Evolutionary conservation across 2,329 filamentous ascomycete genomes (phyloP).

Genomic region (Aureobasidium sp.): DNA sequence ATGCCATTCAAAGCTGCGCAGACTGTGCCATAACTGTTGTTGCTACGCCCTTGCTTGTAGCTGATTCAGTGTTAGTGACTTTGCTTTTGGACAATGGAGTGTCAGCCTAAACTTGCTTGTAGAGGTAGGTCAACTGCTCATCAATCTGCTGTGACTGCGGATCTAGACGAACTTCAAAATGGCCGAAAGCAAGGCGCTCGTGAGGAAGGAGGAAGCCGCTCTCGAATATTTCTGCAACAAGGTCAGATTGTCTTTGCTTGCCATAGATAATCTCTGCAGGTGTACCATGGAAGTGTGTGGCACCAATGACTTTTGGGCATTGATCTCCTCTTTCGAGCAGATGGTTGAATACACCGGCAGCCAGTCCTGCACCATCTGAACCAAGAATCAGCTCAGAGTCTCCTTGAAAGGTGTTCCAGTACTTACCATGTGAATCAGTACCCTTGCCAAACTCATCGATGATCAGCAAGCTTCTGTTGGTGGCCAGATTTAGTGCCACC

Average conservation of each 20-base stretch:
- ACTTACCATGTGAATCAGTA: constrained; percentile 48
- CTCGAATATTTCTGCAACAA: constrained; percentile 58
- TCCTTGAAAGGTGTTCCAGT: background rate
- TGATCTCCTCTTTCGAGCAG: constrained; percentile 41
- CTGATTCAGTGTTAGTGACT: background rate
- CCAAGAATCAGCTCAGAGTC: background rate
- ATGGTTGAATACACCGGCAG: constrained; percentile 53
- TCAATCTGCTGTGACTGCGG: constrained; percentile 42
- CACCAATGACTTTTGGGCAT: constrained; percentile 51
- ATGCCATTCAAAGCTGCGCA: constrained; percentile 87
- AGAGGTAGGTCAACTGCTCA: constrained; percentile 65
- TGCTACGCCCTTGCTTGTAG: constrained; percentile 53
- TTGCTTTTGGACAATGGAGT: background rate
- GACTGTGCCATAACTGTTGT: constrained; percentile 72
- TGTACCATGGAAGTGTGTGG: constrained; percentile 54
- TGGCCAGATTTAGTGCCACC: constrained; percentile 65
- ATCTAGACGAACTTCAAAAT: constrained; percentile 64
- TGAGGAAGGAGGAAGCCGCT: constrained; percentile 47
- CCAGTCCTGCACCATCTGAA: constrained; percentile 55
- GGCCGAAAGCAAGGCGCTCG: constrained; percentile 49
- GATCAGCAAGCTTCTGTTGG: constrained; percentile 69
- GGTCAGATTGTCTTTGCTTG: constrained; percentile 26
- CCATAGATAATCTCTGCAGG: constrained; percentile 23
- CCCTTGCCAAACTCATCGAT: constrained; percentile 85
- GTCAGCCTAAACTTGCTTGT: constrained; percentile 40